Evolutionary conservation across 805 yeast genomes (phyloP).

Genomic region (Yamadazyma phyllophila): DNA sequence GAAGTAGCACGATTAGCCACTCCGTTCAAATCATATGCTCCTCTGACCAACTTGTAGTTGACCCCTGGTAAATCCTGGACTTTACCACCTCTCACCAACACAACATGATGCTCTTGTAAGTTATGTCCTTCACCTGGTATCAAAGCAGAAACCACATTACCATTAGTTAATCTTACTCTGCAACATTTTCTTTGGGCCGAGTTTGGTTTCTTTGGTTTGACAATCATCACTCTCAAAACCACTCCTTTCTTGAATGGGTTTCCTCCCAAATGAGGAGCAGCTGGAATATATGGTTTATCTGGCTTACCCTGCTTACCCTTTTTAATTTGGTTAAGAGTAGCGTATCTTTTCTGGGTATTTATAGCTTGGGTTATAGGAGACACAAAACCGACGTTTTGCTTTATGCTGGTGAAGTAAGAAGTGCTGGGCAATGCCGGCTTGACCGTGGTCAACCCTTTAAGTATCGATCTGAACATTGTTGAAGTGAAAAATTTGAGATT

Average conservation of each 20-base stretch:
- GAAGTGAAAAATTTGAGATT: conserved; percentile 7
- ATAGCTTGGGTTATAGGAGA: neutral
- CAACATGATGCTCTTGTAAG: conserved; percentile 96
- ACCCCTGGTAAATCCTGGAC: conserved; percentile 98
- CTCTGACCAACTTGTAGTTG: conserved; percentile 89
- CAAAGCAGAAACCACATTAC: conserved; percentile 84
- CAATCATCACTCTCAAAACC: conserved; percentile 86
- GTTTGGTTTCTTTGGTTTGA: conserved; percentile 97
- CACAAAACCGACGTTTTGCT: conserved; percentile 2
- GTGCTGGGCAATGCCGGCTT: neutral
- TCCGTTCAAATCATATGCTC: conserved; percentile 88
- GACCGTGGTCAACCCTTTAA: conserved; percentile 1
- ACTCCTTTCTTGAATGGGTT: conserved; percentile 93
- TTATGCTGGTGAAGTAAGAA: conserved; percentile 3
- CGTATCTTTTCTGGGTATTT: conserved; percentile 47
- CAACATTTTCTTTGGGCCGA: conserved; percentile 97
- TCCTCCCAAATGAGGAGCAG: conserved; percentile 78
- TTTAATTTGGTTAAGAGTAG: conserved; percentile 75
- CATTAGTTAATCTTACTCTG: conserved; percentile 89
- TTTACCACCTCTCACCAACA: conserved; percentile 96
- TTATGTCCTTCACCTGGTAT: conserved; percentile 99
- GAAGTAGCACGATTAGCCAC: conserved; percentile 90
- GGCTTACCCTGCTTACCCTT: conserved; percentile 57
- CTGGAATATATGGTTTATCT: conserved; percentile 48
- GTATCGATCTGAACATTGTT: conserved; percentile 11